Evolutionary conservation across 495 filamentous ascomycete species (phyloP), one percentile per base, ranked within the genome.

Genomic region (Aspergillus kassunensis): DNA sequence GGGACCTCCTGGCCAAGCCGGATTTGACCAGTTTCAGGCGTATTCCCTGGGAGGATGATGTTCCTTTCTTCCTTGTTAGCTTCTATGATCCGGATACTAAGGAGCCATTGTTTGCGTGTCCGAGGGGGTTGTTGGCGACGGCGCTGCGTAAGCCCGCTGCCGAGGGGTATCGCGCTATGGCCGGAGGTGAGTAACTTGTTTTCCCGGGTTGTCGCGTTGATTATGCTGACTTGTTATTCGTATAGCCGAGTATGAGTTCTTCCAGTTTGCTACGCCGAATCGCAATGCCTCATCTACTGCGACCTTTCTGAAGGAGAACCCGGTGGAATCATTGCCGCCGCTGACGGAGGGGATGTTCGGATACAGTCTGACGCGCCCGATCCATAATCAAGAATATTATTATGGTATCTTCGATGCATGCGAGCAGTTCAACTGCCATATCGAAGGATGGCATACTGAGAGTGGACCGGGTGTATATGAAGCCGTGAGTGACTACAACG

Each of bases 361-460:
- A 24, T 98, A 98, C 73, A 93, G 88, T 56, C 72, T 98, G 60
- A 96, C 90, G n/a, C 78, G 91, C 11, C 89, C 93, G 0, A 80
- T 90, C 18, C 90, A 96, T 58, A 97, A 98, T 57, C 84, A 93
- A 67, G 90, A 91, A 16, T 98, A 93, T 63, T 98, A 89, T 60
- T 96, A 98, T 60, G 86, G 85, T 21, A 83, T 97, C 21, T 97
- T 88, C 65, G 82, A 96, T 53, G 79, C 86, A 0, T 96, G 92
- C 68, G 78, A 81, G 52, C 74, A 82, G 29, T 97, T 98, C 69
- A 75, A 80, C 29, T 92, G 90, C 64, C 78, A 82, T 55, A 85
- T 97, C 18, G 93, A 98, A 64, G 90, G 93, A 10, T 98, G 93
- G 93, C 93, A 98, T 68, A 97, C 93, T 8, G 93, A 98, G 70